Evolutionary conservation across 306 rosid genomes (phyloP).

Genomic region (Ochetophila trinervis): DNA sequence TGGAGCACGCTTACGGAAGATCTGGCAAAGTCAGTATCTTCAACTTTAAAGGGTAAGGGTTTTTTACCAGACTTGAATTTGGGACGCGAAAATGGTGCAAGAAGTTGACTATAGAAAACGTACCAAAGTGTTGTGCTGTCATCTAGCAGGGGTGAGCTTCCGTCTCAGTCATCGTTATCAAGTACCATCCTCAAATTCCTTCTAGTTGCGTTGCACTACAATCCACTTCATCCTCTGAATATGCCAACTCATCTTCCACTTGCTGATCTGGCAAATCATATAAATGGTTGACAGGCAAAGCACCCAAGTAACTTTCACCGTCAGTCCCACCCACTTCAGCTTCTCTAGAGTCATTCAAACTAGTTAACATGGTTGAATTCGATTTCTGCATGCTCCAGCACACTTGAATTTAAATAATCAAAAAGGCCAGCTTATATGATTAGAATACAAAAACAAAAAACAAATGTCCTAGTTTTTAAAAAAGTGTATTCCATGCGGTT

Average conservation of each 20-base stretch:
- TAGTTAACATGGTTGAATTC: neutral
- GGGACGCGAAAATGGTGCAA: no score
- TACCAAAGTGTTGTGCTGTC: no score
- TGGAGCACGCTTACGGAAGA: no score
- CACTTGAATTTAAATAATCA: no score
- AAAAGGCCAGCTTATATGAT: no score
- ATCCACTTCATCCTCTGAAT: constrained; percentile 64
- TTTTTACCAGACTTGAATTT: no score
- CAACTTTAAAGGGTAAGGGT: no score
- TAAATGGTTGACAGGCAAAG: constrained; percentile 22
- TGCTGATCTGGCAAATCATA: constrained; percentile 25
- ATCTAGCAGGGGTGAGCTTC: neutral
- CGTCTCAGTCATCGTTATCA: constrained; percentile 70
- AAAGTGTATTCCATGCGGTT: no score
- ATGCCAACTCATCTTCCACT: constrained; percentile 50
- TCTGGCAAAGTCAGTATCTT: no score
- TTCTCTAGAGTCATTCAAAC: constrained; percentile 19
- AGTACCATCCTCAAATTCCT: constrained; percentile 81
- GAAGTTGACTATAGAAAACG: no score
- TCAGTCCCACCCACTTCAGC: constrained; percentile 28
- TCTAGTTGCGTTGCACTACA: constrained; percentile 36
- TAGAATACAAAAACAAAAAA: no score
- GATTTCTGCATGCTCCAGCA: constrained; percentile 14
- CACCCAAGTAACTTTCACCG: constrained; percentile 21
- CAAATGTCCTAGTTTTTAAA: no score